A percentile compares a stretch with the other conserved stretches of the same genome.
phyloP scores from a whole-genome alignment of 2,329 filamentous ascomycete genomes.

The Scedosporium boydii region DNA sequence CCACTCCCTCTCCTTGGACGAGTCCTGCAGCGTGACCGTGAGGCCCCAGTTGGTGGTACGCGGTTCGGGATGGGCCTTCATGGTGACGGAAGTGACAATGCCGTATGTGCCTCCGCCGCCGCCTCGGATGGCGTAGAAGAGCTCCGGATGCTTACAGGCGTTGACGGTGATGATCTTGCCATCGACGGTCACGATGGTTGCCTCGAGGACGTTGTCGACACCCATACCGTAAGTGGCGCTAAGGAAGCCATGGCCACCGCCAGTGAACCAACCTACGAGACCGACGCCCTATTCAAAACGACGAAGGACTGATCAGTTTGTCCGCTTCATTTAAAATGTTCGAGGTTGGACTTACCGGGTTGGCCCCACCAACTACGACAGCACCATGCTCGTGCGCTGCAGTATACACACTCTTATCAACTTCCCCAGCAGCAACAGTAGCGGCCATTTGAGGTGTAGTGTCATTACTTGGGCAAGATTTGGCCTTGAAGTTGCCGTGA shows the following conservation, averaged over 20 bases:
- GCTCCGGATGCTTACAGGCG: slow-evolving; percentile 21
- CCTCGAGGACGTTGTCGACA: slow-evolving; percentile 33
- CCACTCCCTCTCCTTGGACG: neutral
- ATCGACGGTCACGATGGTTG: slow-evolving; percentile 27
- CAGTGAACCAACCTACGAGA: slow-evolving; percentile 24
- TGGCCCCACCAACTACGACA: slow-evolving; percentile 5
- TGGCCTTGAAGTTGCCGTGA: slow-evolving; percentile 3
- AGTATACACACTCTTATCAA: slow-evolving; percentile 1
- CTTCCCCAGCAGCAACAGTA: slow-evolving; percentile 5
- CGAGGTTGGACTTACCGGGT: neutral
- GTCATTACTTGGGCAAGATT: neutral
- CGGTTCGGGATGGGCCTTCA: slow-evolving; percentile 27
- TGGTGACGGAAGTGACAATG: slow-evolving; percentile 25
- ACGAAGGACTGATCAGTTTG: neutral
- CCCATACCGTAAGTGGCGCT: slow-evolving; percentile 29
- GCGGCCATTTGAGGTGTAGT: slow-evolving; percentile 2
- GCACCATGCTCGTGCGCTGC: slow-evolving; percentile 5
- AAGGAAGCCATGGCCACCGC: slow-evolving; percentile 30
- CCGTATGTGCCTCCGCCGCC: slow-evolving; percentile 24
- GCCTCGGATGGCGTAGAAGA: slow-evolving; percentile 29
- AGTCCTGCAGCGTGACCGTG: neutral
- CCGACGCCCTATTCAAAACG: slow-evolving; percentile 11
- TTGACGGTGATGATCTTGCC: slow-evolving; percentile 24
- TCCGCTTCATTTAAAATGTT: neutral
- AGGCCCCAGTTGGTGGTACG: slow-evolving; percentile 15